phyloP scores from a whole-genome alignment of 2,329 filamentous ascomycete genomes.

The Aspergillus amoenus region DNA sequence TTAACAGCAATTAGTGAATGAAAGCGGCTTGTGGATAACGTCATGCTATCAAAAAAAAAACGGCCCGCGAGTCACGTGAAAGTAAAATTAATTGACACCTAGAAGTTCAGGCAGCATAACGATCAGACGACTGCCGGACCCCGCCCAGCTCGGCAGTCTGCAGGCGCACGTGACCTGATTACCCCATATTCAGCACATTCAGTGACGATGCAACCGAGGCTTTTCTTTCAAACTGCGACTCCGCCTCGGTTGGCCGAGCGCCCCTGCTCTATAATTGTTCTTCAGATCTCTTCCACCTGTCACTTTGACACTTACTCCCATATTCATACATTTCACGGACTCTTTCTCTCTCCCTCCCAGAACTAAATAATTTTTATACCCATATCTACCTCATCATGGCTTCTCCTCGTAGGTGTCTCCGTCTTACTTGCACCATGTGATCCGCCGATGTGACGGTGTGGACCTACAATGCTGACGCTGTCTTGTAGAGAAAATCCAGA shows the following conservation, averaged over 20 bases:
- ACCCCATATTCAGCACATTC: constrained; percentile 8
- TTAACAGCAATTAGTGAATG: neutral
- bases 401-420: constrained; percentile 68
- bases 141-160: neutral
- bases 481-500: constrained; percentile 77
- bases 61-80: neutral
- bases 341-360: constrained; percentile 9
- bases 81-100: neutral
- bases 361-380: neutral
- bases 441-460: neutral
- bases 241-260: constrained; percentile 9
- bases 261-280: constrained; percentile 10
- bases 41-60: neutral
- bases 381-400: constrained; percentile 56
- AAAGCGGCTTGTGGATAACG: neutral
- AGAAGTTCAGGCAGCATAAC: neutral
- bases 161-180: neutral
- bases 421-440: constrained; percentile 16
- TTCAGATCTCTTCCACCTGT: neutral
- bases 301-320: neutral
- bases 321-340: neutral
- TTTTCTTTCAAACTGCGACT: neutral
- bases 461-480: constrained; percentile 8
- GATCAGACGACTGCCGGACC: neutral
- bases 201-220: constrained; percentile 14